Conservation (phyloP, 495 filamentous ascomycete species). For the Talaromyces thailandensis region DNA sequence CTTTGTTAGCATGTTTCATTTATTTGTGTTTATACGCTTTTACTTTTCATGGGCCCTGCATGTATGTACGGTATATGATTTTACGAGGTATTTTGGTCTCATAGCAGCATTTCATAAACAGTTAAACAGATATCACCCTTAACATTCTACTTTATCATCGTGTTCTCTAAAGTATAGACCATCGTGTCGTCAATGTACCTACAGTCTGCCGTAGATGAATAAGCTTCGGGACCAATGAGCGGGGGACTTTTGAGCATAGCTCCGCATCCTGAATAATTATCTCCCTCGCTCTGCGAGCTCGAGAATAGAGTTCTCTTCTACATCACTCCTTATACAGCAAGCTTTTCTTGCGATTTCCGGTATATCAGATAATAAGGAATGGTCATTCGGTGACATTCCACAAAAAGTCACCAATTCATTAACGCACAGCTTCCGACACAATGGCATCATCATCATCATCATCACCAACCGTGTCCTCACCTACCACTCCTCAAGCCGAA, state of each 20-base stretch:
- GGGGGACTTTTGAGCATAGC: not conserved
- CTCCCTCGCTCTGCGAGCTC: not conserved
- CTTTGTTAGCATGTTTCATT: not conserved
- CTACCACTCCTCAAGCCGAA: not conserved
- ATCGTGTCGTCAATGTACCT: not conserved
- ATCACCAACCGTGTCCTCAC: not conserved
- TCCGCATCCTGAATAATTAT: not conserved
- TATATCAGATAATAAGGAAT: not conserved
- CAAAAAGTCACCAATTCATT: not conserved
- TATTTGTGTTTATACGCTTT: not conserved
- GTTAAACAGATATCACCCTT: not conserved
- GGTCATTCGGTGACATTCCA: not conserved
- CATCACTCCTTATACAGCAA: not conserved
- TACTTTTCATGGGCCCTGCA: not conserved
- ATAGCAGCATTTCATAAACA: not conserved
- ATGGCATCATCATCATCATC: not conserved
- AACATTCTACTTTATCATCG: not conserved
- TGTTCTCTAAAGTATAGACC: not conserved
- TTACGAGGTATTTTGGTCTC: not conserved
- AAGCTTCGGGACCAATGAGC: not conserved
- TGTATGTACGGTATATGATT: conserved; percentile 2
- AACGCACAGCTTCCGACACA: not conserved
- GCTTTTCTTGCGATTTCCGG: not conserved
- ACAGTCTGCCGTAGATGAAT: not conserved
- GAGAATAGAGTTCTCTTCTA: not conserved